These are phyloP conservation scores for Cryptococcus sp. DNA, from an alignment of 1,284 basidiomycete species.

Conservation along the genomic window DNA sequence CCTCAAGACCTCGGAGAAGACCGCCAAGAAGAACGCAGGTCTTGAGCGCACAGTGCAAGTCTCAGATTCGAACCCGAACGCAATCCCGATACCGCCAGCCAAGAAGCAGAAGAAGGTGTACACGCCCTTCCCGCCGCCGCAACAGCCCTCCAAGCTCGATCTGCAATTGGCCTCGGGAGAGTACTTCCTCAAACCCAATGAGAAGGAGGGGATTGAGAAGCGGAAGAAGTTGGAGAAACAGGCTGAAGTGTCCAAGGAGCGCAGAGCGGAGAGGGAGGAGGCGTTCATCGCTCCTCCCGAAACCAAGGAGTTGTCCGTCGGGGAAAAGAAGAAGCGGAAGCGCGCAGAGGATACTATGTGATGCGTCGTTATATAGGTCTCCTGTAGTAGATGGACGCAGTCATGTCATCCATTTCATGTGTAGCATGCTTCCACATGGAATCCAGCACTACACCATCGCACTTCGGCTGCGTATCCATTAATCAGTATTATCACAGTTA, in stretches of 20 bases:
- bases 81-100: conserved; percentile 23
- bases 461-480: no score
- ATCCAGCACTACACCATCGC: no score
- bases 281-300: conserved; percentile 81
- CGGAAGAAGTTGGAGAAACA: conserved; percentile 61
- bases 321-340: conserved; percentile 67
- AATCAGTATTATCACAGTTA: no score
- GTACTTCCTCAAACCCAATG: conserved; percentile 88
- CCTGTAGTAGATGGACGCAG: no score
- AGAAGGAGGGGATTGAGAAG: conserved; percentile 49
- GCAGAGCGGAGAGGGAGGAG: conserved; percentile 74
- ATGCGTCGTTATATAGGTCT: neutral
- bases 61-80: conserved; percentile 14
- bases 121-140: conserved; percentile 97
- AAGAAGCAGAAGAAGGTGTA: conserved; percentile 83
- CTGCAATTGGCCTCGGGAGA: conserved; percentile 93
- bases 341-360: conserved; percentile 33
- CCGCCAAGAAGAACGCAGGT: conserved; percentile 75
- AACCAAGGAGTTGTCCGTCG: conserved; percentile 67
- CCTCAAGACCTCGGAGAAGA: conserved; percentile 89
- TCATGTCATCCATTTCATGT: no score
- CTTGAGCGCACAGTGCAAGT: conserved; percentile 17
- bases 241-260: conserved; percentile 68
- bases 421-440: no score
- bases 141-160: conserved; percentile 92